Evolutionary conservation across 352 stramenopile genomes (phyloP), one percentile per base, ranked within the genome.

Genomic region (Phytophthora colocasiae): DNA sequence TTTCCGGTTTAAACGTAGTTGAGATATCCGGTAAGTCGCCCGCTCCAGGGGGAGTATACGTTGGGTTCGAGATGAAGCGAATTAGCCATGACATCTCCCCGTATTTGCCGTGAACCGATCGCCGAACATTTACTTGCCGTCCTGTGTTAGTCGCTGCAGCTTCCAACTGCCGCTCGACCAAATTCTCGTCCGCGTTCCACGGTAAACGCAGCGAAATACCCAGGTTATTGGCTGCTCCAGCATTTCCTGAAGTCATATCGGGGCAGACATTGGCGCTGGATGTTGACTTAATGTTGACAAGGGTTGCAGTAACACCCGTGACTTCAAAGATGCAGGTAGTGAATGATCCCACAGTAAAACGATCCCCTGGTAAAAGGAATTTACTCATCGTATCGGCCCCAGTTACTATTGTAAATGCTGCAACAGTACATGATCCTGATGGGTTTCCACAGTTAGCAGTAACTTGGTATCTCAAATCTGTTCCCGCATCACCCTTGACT

Each of bases 21-120:
- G 63, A 68, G 44, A 98, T 86, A 32, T 77, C 50, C 2, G 80
- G 61, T 36, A 99, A 67, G 73, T 99, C 87, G 10, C 95, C 96
- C 24, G 96, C 87, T 4, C 97, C 96, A 10, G 94, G 89, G 12
- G 96, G 96, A 24, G 83, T 97, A 43, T 89, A 85, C 6, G 66
- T 75, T 14, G 87, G 82, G 63, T 99, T 99, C 19, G 94, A 84
- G 14, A 97, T 97, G 64, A 99, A 99, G 2, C 78, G 96, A 8
- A 99, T 77, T 15, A 77, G 73, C 93, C 95, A 99, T 56, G 97
- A 93, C 50, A 97, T 91, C 43, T 96, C 89, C 3, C 96, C 97
- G 62, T 98, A 99, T 65, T 98, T 97, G 38, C 95, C 95, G 31
- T 98, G 83, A 32, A 99, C 91, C 27, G 77, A 93, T 38, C 91